These are phyloP conservation scores for Calonectria pseudoturangicola DNA, from an alignment of 2,329 filamentous ascomycete species.

Conservation along the genomic window DNA sequence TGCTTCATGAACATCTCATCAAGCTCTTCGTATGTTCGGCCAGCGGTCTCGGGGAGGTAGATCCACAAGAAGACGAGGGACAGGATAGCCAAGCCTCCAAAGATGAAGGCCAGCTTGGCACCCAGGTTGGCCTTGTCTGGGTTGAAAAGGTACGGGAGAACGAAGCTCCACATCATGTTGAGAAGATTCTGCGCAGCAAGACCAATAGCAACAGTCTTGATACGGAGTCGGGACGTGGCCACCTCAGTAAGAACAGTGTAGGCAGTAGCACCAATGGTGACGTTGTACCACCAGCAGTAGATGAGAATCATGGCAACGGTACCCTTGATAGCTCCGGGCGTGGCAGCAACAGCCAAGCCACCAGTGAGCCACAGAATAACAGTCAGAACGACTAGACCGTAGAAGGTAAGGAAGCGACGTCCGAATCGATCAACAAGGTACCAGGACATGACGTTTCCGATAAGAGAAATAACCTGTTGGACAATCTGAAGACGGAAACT, in stretches of 20 bases:
- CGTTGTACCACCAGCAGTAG: constrained; percentile 63
- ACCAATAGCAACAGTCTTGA: constrained; percentile 60
- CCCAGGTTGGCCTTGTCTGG: constrained; percentile 44
- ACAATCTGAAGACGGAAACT: constrained; percentile 63
- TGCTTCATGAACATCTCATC: constrained; percentile 45
- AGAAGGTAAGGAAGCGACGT: constrained; percentile 60
- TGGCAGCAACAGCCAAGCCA: constrained; percentile 56
- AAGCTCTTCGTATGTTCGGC: constrained; percentile 46
- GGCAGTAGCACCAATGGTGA: constrained; percentile 63
- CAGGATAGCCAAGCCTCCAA: constrained; percentile 40
- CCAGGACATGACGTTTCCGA: constrained; percentile 64
- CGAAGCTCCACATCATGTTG: constrained; percentile 45
- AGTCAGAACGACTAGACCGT: constrained; percentile 57
- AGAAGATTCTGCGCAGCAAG: constrained; percentile 38
- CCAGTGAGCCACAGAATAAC: constrained; percentile 61
- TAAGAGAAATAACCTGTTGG: constrained; percentile 61
- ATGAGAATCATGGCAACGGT: constrained; percentile 61
- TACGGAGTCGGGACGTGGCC: constrained; percentile 60
- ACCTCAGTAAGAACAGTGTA: constrained; percentile 62
- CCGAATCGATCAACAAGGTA: constrained; percentile 62
- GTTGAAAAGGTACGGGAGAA: constrained; percentile 45
- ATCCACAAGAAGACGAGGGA: constrained; percentile 43
- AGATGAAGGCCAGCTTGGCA: constrained; percentile 45
- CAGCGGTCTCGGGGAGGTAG: constrained; percentile 45
- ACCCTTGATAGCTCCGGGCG: constrained; percentile 48